Evolutionary conservation across 495 filamentous ascomycete species (phyloP), one percentile per base, ranked within the genome.

Genomic region (Podospora australis): DNA sequence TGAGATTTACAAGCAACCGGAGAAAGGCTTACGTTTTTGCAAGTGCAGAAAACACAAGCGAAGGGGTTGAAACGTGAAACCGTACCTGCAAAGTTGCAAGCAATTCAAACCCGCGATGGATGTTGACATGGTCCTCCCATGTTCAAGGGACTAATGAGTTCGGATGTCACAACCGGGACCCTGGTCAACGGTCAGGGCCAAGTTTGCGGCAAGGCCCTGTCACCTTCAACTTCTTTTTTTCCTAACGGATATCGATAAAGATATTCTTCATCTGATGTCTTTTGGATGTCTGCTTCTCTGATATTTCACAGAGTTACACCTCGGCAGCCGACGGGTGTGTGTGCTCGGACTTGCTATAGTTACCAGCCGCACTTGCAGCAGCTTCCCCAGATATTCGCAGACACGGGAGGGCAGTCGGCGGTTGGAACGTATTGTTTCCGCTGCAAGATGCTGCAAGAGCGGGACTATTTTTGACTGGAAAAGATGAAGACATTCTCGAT

Each of bases 351-450:
- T 21, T 52, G 36, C 56, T 55, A 56, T 53, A 53, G 39, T 56
- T 55, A 50, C 41, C 56, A 43, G 39, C 53, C 49, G 52, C 46
- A 22, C 40, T 50, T 21, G 43, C 48, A 54, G 41, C 11, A 30
- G 13, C 44, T 44, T 21, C 26, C 39, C 19, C 25, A 34, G 20
- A 39, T 40, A 42, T 32, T 25, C n/a, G 22, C 28, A 14, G 16
- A 50, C 35, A 38, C 17, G 30, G 11, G 11, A 4, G 10, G 29
- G 29, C 17, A 26, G 45, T 42, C 30, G 52, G 54, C 58, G 58
- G 54, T 55, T 60, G 58, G 58, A 57, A 50, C 13, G 25, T n/a
- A 29, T 35, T 46, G 28, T 22, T 35, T 46, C 44, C 30, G 44
- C 9, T 46, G 44, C 43, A 46, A 16, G 43, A 34, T 34, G 25